Conservation (phyloP, 2,329 filamentous ascomycete genomes). For the Beauveria sp. region DNA sequence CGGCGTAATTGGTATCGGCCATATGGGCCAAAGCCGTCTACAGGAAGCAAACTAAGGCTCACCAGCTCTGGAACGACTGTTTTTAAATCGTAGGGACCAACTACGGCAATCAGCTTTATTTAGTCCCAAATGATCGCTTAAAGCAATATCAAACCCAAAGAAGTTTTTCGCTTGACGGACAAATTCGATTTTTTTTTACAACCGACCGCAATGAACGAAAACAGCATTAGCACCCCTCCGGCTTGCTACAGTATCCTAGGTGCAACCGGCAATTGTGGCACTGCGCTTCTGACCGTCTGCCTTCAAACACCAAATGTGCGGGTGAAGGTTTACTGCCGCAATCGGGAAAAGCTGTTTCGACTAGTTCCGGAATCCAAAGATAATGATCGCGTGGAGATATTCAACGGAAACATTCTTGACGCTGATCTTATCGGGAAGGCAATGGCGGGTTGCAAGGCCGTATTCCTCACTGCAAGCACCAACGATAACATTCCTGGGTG, state of each 20-base stretch:
- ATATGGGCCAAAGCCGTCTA: neutral
- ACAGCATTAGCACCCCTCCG: neutral
- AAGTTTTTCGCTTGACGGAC: neutral
- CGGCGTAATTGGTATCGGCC: neutral
- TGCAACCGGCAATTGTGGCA: neutral
- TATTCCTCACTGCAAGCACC: constrained; percentile 31
- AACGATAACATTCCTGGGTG: constrained; percentile 33
- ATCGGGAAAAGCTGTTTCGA: neutral
- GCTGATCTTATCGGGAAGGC: constrained; percentile 19
- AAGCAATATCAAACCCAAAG: neutral
- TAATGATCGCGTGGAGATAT: constrained; percentile 26
- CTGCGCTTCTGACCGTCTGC: neutral
- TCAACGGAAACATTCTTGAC: constrained; percentile 33
- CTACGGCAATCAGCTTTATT: neutral
- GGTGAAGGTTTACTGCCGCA: neutral
- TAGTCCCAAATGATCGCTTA: neutral
- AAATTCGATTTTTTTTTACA: neutral
- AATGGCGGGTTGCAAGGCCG: constrained; percentile 24
- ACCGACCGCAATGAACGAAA: neutral
- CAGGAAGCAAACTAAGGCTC: neutral
- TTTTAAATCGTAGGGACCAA: neutral
- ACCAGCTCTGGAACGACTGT: neutral
- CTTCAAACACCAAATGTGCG: neutral
- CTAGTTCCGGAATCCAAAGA: neutral
- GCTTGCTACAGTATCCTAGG: neutral